These are phyloP conservation scores for Barbatosphaeria neglecta DNA, from an alignment of 495 filamentous ascomycete genomes.

Conservation along the genomic window DNA sequence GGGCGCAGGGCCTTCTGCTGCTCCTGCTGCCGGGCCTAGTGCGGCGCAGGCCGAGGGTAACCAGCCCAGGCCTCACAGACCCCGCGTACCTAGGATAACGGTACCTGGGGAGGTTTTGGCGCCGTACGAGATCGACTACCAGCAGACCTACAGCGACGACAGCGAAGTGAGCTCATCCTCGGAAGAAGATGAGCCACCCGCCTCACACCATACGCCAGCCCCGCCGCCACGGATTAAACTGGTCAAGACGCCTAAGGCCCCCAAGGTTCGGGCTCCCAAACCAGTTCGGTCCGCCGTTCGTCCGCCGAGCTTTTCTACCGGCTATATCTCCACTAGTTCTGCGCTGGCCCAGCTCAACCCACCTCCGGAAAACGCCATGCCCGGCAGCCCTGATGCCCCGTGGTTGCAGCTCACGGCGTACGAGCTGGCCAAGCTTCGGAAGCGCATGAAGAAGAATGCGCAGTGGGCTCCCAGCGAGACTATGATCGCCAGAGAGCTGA, in stretches of 20 bases:
- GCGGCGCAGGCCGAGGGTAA: slow-evolving; percentile 49
- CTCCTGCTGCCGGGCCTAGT: no score
- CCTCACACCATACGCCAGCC: slow-evolving; percentile 19
- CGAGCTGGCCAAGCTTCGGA: slow-evolving; percentile 82
- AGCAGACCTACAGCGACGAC: slow-evolving; percentile 32
- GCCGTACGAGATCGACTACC: slow-evolving; percentile 44
- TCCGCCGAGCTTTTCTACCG: slow-evolving; percentile 41
- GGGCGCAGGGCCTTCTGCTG: no score
- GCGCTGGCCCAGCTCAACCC: slow-evolving; percentile 65
- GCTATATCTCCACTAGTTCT: slow-evolving; percentile 67
- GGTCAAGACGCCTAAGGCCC: slow-evolving; percentile 9
- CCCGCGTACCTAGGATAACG: slow-evolving; percentile 35
- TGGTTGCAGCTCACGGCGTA: slow-evolving; percentile 86
- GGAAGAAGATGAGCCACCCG: slow-evolving; percentile 20
- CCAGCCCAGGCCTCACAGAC: slow-evolving; percentile 26
- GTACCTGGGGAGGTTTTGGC: slow-evolving; percentile 48
- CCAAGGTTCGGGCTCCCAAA: slow-evolving; percentile 19
- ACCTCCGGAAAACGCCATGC: slow-evolving; percentile 62
- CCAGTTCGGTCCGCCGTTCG: slow-evolving; percentile 27
- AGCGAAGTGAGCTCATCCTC: slow-evolving; percentile 29
- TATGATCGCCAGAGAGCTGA: slow-evolving; percentile 87
- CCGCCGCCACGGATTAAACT: slow-evolving; percentile 30
- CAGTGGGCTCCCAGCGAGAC: slow-evolving; percentile 91
- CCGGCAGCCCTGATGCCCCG: slow-evolving; percentile 66
- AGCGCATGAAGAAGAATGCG: slow-evolving; percentile 98